These are phyloP conservation scores for Colletotrichum sp. DNA, from an alignment of 2,329 filamentous ascomycete genomes.

Conservation along the genomic window DNA sequence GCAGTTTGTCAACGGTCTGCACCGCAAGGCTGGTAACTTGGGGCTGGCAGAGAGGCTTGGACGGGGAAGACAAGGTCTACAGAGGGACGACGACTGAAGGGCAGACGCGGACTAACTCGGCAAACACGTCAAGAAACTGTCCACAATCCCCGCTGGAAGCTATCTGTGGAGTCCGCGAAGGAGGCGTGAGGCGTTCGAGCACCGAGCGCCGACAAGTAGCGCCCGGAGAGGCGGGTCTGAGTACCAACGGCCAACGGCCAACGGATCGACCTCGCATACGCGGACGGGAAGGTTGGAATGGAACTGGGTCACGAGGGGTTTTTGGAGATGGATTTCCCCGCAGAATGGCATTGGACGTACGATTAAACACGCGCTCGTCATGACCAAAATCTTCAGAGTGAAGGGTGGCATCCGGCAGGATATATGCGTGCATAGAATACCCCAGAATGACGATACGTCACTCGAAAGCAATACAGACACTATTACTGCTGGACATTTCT, in stretches of 20 bases:
- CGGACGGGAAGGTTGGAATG: neutral
- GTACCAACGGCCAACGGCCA: neutral
- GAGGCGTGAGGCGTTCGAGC: neutral
- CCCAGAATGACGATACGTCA: neutral
- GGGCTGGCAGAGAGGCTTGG: conserved; percentile 58
- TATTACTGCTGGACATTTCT: neutral
- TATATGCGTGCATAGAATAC: neutral
- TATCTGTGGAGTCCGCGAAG: neutral
- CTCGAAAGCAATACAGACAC: neutral
- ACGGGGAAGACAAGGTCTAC: conserved; percentile 48
- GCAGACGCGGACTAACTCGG: neutral
- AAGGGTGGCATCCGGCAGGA: neutral
- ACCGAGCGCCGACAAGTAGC: neutral
- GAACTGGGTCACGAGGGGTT: neutral
- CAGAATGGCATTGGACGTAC: neutral
- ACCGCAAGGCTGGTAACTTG: conserved; percentile 61
- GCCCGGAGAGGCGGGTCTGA: neutral
- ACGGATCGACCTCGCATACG: neutral
- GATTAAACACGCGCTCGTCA: neutral
- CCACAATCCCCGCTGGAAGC: neutral
- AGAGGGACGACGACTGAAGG: conserved; percentile 49
- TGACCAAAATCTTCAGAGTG: neutral
- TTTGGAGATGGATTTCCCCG: neutral
- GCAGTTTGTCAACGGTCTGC: conserved; percentile 68
- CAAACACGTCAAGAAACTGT: neutral